Base-by-base conservation (phyloP, 2,329 filamentous ascomycete genomes). In the Pseudopyricularia cyperi region DNA sequence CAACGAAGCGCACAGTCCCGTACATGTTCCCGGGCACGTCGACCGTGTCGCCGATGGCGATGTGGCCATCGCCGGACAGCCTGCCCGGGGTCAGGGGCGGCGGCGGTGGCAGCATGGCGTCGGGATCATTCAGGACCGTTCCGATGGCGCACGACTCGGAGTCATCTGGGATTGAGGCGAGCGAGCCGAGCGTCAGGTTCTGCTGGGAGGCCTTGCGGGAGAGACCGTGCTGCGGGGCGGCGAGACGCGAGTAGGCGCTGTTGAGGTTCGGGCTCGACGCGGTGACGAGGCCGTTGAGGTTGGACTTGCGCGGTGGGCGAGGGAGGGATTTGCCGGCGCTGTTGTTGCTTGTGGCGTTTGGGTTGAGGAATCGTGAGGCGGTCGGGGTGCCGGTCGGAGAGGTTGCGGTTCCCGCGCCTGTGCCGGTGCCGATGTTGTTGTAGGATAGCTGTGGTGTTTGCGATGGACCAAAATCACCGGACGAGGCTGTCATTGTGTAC, bases 1-100 rank as follows among this genome's bases (percentile, higher is more conserved):
- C 93, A 55, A 97, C 74, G 64, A 95, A 98, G 64, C 87, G 91
- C 58, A 97, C 83, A 2, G 81, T 85, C 48, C 93, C 93, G 58
- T 85, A 74, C 89, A 98, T 95, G 65, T 85, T 88, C 42, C 93
- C 93, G 2, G 91, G 90, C 47, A 96, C 91, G 59, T 96, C 90
- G 56, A 96, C 91, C 33, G 75, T 66, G 64, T 96, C 91, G 58
- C 91, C 91, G 39, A 93, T 75, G 57, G 82, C 76, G 55, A 95
- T 67, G 55, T 72, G 63, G 51, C 76, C 74, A 57, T 63, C 71
- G 58, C 71, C 68, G 53, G 65, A 54, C 65, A 54, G 63, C 67
- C 75, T 71, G 52, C 71, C 71, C 26, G 79, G 79, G 0, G 77
- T 81, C 51, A 71, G 64, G 32, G 76, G 78, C 50, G 69, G 64